Evolutionary conservation across 148 eudicot genomes (phyloP).

Genomic region (Agrostemma githago): DNA sequence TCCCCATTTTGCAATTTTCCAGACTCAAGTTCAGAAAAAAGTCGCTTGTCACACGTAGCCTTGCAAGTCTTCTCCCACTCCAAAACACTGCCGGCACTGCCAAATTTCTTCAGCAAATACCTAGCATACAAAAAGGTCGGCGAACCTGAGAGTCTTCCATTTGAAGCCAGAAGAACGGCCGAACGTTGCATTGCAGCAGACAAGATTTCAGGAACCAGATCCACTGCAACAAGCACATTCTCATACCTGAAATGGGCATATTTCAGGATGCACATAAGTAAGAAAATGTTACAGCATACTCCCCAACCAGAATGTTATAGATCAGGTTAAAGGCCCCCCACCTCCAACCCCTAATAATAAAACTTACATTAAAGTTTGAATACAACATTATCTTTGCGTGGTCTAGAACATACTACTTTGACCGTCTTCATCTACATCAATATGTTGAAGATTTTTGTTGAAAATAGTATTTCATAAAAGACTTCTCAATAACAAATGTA

Average conservation of each 20-base stretch:
- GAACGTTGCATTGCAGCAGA: constrained; percentile 77
- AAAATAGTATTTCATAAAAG: background rate
- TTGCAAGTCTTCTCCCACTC: constrained; percentile 87
- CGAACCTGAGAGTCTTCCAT: constrained; percentile 77
- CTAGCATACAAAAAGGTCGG: constrained; percentile 67
- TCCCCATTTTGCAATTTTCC: constrained; percentile 78
- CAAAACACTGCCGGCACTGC: constrained; percentile 51
- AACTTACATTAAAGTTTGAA: no score
- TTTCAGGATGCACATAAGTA: background rate
- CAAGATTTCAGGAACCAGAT: constrained; percentile 85
- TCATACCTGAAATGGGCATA: constrained; percentile 65
- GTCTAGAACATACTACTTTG: no score
- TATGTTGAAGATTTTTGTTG: no score
- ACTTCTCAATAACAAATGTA: no score
- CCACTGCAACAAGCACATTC: constrained; percentile 73
- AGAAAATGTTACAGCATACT: background rate
- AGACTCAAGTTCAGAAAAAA: constrained; percentile 79
- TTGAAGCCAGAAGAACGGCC: constrained; percentile 55
- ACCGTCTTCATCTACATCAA: no score
- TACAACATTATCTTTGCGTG: no score
- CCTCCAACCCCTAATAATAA: no score
- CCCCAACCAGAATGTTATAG: background rate
- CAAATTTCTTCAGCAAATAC: constrained; percentile 68
- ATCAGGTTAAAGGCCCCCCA: background rate
- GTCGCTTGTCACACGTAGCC: constrained; percentile 71